phyloP scores from a whole-genome alignment of 1,139 yeast genomes.

The Geotrichum citri-aurantii region DNA sequence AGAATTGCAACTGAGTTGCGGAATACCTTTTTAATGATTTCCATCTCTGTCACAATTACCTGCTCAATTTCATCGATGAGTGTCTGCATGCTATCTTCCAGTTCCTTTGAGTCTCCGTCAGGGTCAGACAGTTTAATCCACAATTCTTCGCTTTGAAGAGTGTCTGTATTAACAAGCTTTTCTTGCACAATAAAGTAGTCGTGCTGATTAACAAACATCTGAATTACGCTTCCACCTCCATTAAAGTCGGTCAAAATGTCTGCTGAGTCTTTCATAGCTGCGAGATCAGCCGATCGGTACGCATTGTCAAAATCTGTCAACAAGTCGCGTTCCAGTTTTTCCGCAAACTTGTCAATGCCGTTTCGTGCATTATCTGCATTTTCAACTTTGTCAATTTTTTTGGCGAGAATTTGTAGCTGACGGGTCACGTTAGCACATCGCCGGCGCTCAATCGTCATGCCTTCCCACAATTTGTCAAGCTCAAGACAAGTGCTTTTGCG shows the following conservation, averaged over 20 bases:
- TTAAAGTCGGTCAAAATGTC: conserved; percentile 74
- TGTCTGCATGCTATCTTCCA: conserved; percentile 39
- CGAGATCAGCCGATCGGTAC: conserved; percentile 50
- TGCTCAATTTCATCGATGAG: conserved; percentile 41
- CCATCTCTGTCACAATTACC: conserved; percentile 62
- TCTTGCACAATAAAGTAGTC: conserved; percentile 58
- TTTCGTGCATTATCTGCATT: conserved; percentile 46
- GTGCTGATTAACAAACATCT: conserved; percentile 76
- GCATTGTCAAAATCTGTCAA: conserved; percentile 39
- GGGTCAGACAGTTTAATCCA: conserved; percentile 50
- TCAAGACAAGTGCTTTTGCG: conserved; percentile 59
- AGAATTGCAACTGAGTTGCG: conserved; percentile 62
- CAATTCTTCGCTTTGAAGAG: conserved; percentile 36
- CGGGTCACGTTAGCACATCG: conserved; percentile 66
- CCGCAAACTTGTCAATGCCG: conserved; percentile 65
- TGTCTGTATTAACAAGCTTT: conserved; percentile 36
- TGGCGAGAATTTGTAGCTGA: conserved; percentile 57
- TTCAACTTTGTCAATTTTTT: conserved; percentile 41
- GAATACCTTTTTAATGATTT: conserved; percentile 68
- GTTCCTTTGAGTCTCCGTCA: conserved; percentile 36
- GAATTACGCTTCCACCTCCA: conserved; percentile 79
- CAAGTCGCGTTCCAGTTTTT: conserved; percentile 61
- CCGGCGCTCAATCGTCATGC: conserved; percentile 46
- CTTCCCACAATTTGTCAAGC: conserved; percentile 33
- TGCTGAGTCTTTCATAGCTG: conserved; percentile 75